These are phyloP conservation scores for Ophiocordyceps sinensis DNA, from an alignment of 2,329 filamentous ascomycete genomes.

Conservation along the genomic window DNA sequence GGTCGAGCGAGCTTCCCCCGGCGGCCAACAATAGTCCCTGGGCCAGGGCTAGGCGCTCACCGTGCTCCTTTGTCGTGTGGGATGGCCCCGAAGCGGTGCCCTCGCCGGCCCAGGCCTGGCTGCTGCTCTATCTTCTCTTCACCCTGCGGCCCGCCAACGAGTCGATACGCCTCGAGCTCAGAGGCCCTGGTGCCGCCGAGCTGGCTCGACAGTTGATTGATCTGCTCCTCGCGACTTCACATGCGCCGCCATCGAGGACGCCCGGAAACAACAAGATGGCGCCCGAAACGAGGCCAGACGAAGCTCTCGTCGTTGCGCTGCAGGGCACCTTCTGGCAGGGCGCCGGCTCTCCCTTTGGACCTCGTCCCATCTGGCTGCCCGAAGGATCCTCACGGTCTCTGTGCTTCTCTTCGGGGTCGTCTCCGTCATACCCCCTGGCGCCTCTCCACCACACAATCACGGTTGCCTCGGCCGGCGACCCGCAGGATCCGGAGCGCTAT, in stretches of 20 bases:
- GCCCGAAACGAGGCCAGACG: constrained; percentile 9
- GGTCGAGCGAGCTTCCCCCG: constrained; percentile 32
- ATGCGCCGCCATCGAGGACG: constrained; percentile 24
- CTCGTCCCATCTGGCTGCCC: constrained; percentile 47
- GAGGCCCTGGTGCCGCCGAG: constrained; percentile 20
- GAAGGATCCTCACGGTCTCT: constrained; percentile 24
- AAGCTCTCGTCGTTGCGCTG: constrained; percentile 26
- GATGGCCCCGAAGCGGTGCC: constrained; percentile 20
- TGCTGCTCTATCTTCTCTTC: constrained; percentile 37
- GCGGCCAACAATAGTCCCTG: constrained; percentile 40
- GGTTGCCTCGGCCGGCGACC: constrained; percentile 22
- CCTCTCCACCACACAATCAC: constrained; percentile 32
- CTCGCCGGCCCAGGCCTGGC: constrained; percentile 35
- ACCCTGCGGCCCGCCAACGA: constrained; percentile 33
- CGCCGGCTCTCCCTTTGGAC: constrained; percentile 51
- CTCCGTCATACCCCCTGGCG: constrained; percentile 32
- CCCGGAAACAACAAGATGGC: constrained; percentile 7
- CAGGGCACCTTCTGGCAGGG: constrained; percentile 55
- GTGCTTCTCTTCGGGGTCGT: constrained; percentile 15
- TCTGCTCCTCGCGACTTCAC: constrained; percentile 33
- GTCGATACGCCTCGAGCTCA: constrained; percentile 30
- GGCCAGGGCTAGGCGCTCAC: constrained; percentile 40
- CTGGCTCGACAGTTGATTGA: constrained; percentile 26
- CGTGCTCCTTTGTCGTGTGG: constrained; percentile 31
- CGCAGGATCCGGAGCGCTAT: constrained; percentile 22